These are phyloP conservation scores for Saccharomyces hybrid DNA, from an alignment of 1,139 yeast species.

Conservation along the genomic window DNA sequence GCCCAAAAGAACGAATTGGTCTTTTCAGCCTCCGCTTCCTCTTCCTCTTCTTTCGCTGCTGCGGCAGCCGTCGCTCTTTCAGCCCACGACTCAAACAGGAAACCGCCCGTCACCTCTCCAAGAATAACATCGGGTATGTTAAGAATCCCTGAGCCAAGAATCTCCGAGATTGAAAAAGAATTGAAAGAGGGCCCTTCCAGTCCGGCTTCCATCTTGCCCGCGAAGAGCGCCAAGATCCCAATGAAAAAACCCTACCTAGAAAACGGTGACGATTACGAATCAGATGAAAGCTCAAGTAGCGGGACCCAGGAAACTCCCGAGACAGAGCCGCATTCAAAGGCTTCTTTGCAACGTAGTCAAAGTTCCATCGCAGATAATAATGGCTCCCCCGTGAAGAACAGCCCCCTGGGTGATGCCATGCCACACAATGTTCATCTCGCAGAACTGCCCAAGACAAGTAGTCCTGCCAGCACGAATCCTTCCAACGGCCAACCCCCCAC, in stretches of 20 bases:
- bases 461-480: constrained; percentile 6
- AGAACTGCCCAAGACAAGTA: constrained; percentile 20
- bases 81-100: background rate
- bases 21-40: constrained; percentile 4
- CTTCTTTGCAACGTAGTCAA: constrained; percentile 14
- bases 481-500: background rate
- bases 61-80: background rate
- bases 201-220: constrained; percentile 29
- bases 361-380: constrained; percentile 30
- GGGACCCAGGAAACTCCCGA: background rate
- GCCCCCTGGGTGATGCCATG: constrained; percentile 13
- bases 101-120: constrained; percentile 14
- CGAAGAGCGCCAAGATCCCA: constrained; percentile 30
- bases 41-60: constrained; percentile 9
- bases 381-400: constrained; percentile 27
- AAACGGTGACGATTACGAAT: constrained; percentile 12
- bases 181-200: constrained; percentile 31
- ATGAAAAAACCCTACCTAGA: constrained; percentile 28
- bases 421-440: constrained; percentile 23
- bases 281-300: constrained; percentile 5
- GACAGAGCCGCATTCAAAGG: constrained; percentile 8
- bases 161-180: constrained; percentile 34
- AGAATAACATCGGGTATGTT: constrained; percentile 68
- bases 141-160: constrained; percentile 36
- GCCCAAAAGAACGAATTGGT: constrained; percentile 3